Conservation (phyloP, 164 flowering plant species). For the Santalum album region DNA sequence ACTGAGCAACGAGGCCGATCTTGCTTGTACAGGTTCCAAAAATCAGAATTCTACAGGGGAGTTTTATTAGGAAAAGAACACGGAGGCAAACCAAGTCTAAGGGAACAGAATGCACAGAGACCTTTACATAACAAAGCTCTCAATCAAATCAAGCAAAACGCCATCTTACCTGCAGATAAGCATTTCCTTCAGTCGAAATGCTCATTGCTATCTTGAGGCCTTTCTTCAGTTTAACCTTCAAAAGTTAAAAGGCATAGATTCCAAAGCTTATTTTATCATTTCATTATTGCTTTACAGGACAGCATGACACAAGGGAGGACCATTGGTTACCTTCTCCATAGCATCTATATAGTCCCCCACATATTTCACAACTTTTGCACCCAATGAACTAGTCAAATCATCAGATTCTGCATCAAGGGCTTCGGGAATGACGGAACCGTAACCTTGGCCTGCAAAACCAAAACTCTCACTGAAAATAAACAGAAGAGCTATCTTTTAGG, state of each 20-base stretch:
- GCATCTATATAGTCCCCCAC: constrained; percentile 80
- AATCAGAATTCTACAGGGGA: constrained; percentile 31
- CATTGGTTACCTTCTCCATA: constrained; percentile 74
- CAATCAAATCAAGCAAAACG: no score
- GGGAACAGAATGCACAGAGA: no score
- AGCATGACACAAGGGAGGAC: background rate
- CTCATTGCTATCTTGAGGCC: constrained; percentile 87
- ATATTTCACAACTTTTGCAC: constrained; percentile 49
- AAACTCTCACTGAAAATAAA: background rate
- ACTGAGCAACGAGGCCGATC: constrained; percentile 55
- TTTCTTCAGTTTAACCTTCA: constrained; percentile 86
- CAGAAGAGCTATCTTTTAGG: no score
- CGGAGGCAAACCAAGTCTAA: no score
- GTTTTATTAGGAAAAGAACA: no score
- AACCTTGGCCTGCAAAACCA: constrained; percentile 48
- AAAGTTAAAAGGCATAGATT: background rate
- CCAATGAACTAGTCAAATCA: constrained; percentile 44
- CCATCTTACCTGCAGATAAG: constrained; percentile 79
- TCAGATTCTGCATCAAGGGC: constrained; percentile 64
- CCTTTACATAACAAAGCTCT: no score
- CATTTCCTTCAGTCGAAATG: constrained; percentile 88
- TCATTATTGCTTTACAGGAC: no score
- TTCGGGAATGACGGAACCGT: constrained; percentile 74
- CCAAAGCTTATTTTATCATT: no score
- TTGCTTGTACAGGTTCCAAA: constrained; percentile 92